Evolutionary conservation across 805 yeast genomes (phyloP), one percentile per base, ranked within the genome.

Genomic region (Ogataea nakhonphanomensis): DNA sequence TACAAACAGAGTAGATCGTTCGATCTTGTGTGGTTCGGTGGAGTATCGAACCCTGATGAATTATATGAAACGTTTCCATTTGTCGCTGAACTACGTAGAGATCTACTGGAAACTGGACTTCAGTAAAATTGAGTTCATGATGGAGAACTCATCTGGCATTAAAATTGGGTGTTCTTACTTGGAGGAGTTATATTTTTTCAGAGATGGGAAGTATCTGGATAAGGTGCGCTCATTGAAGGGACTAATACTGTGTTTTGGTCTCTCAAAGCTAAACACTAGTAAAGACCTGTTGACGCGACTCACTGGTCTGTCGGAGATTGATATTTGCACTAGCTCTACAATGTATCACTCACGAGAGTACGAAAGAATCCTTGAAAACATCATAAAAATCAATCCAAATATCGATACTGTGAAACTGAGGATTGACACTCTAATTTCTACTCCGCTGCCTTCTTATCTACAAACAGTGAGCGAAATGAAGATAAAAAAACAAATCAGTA

Each of bases 301-400:
- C 31, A 44, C 48, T 3, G 37, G 39, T 12, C 29, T 47, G 25
- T 35, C 45, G 10, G 51, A 47, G 24, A 31, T 47, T 12, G 51
- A 47, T 21, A 41, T 47, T 11, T 40, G 48, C 31, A 44, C 51
- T 4, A 47, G 43, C 43, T 47, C 51, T 15, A 47, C 51, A 22
- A 47, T 47, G 51, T 47, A 47, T 35, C 51, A 47, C 22, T 47
- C 48, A 9, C 28, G 48, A 8, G 51, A 47, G 25, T 47, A 47
- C 38, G 51, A 47, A 20, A 32, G 46, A 24, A 44, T 47, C n/a
- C 30, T 47, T n/a, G 48, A 47, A 25, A 47, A 39, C 14, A 44
- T 47, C 30, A 41, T 47, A 11, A 21, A 27, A 22, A 32, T 47
- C 30, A 47, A 47, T 23, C 46, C 48, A 2, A 38, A 44, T 21